Conservation (phyloP, 768 basidiomycete species). For the Mycena alexandri region DNA sequence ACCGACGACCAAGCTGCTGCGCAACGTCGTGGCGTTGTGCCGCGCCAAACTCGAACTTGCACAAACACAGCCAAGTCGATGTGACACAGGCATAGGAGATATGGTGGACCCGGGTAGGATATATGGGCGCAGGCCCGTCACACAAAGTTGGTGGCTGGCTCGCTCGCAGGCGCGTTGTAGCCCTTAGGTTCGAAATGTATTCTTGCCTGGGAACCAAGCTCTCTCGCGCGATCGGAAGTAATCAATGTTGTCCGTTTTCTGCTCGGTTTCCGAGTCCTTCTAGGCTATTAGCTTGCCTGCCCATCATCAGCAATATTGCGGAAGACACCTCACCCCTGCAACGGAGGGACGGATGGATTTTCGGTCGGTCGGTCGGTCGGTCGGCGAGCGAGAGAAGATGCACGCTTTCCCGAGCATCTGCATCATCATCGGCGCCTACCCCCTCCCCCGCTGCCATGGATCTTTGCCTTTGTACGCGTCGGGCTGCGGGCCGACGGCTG, state of each 20-base stretch:
- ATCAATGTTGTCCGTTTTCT: constrained; percentile 21
- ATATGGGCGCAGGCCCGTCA: constrained; percentile 21
- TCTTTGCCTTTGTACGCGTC: background rate
- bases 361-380: background rate
- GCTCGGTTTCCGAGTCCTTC: too few species aligned
- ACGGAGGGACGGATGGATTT: too few species aligned
- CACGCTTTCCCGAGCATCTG: background rate
- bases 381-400: constrained; percentile 26
- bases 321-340: background rate
- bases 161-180: constrained; percentile 22
- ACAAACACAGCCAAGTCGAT: background rate
- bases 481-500: constrained; percentile 24
- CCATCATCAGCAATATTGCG: background rate
- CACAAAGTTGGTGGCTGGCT: constrained; percentile 16
- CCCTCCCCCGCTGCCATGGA: constrained; percentile 7
- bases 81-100: constrained; percentile 16
- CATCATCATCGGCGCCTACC: background rate
- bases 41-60: background rate
- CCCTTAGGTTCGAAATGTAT: constrained; percentile 16
- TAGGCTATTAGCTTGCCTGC: too few species aligned
- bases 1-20: constrained; percentile 9
- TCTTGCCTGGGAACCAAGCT: constrained; percentile 21
- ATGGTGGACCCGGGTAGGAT: constrained; percentile 8
- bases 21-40: constrained; percentile 17
- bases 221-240: constrained; percentile 18